phyloP scores from a whole-genome alignment of 192 early-diverging fungal species.

The Powellomyces hirtus region DNA sequence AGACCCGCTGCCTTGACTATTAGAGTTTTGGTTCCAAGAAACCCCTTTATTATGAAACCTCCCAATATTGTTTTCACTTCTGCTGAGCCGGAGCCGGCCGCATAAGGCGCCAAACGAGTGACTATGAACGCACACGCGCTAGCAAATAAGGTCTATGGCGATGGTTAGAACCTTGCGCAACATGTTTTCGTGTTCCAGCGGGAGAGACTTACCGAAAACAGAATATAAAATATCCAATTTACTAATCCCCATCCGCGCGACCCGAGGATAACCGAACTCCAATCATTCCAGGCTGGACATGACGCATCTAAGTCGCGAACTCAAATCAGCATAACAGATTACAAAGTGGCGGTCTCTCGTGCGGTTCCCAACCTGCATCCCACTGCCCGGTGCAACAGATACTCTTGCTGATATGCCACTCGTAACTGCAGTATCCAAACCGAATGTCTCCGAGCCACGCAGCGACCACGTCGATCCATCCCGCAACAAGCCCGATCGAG shows the following conservation, averaged over 20 bases:
- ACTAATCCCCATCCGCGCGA: constrained; percentile 52
- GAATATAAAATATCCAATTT: constrained; percentile 78
- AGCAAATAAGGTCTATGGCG: constrained; percentile 65
- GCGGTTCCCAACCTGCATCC: constrained; percentile 44
- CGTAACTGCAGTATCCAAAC: constrained; percentile 74
- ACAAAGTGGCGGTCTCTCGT: neutral
- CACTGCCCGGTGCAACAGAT: constrained; percentile 79
- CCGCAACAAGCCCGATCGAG: constrained; percentile 77
- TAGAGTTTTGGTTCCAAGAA: constrained; percentile 80
- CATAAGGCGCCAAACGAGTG: constrained; percentile 76
- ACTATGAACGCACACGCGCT: constrained; percentile 72
- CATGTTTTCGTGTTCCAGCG: neutral
- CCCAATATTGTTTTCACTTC: constrained; percentile 93
- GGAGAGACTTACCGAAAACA: constrained; percentile 47
- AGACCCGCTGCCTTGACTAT: constrained; percentile 83
- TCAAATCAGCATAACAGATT: neutral
- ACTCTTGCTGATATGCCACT: constrained; percentile 88
- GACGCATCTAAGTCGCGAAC: constrained; percentile 42
- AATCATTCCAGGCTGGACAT: constrained; percentile 71
- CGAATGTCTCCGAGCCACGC: constrained; percentile 91
- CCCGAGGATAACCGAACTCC: constrained; percentile 63
- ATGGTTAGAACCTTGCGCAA: neutral
- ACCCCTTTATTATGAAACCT: constrained; percentile 89
- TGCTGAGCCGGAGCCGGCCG: constrained; percentile 91
- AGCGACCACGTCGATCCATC: constrained; percentile 81